These are phyloP conservation scores for Pseudonitzschia pungens DNA, from an alignment of 108 stramenopile genomes.

Conservation along the genomic window DNA sequence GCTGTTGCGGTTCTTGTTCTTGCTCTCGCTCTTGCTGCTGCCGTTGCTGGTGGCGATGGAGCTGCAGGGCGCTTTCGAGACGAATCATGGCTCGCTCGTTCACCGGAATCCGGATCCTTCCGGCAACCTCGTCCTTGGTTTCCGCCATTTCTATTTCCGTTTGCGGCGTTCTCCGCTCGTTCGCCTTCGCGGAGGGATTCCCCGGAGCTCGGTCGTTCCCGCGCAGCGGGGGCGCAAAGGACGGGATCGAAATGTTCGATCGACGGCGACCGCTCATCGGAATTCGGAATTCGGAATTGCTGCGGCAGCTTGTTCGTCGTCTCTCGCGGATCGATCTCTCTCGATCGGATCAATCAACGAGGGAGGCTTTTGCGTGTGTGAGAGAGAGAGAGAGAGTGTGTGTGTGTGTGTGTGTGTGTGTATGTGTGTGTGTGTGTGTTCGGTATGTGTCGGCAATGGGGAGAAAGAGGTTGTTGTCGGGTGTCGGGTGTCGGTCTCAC, in stretches of 20 bases:
- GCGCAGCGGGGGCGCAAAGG: not conserved
- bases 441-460: too few relatives aligned
- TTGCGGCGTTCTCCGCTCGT: not conserved
- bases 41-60: constrained; percentile 14
- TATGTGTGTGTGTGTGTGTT: too few relatives aligned
- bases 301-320: too few relatives aligned
- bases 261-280: not conserved
- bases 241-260: not conserved
- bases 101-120: constrained; percentile 1
- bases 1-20: constrained; percentile 1
- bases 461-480: too few relatives aligned
- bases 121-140: not conserved
- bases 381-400: too few relatives aligned
- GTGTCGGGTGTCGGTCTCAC: too few relatives aligned
- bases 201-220: too few relatives aligned
- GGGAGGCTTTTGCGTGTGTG: too few relatives aligned
- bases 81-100: constrained; percentile 20
- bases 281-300: not conserved
- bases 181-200: not conserved
- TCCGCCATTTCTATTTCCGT: not conserved
- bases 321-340: too few relatives aligned
- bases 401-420: too few relatives aligned
- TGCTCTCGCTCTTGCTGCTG: not conserved
- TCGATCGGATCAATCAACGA: too few relatives aligned
- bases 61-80: constrained; percentile 25